Evolutionary conservation across 140 eudicot genomes (phyloP), one percentile per base, ranked within the genome.

Genomic region (Cichorium intybus): DNA sequence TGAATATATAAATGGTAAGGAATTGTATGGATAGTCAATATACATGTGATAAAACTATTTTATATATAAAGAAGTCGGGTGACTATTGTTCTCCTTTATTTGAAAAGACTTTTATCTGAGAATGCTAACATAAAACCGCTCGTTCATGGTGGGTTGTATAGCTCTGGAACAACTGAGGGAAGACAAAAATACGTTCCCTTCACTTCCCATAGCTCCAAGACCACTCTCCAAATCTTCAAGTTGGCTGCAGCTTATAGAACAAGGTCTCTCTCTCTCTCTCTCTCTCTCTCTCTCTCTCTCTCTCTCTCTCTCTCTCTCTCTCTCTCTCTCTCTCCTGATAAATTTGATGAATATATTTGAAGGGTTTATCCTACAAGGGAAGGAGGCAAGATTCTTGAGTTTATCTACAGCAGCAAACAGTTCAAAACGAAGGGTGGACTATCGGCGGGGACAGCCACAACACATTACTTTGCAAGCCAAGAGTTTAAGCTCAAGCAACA

Each of bases 111-210:
- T 21, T 48, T 48, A 17, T 17, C 8, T 9, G 45, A 11, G 37
- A 18, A 64, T 21, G 9, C 18, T 31, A 31, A 34, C 48, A 60
- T 60, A 60, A 11, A 23, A 22, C 15, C 27, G 28, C 46, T 39
- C 46, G 4, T 39, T 39, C 46, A 7, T 15, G 7, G 7, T 31
- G 64, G 11, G 18, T 58, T 34, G 16, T 12, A 22, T 35, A 89
- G 97, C 60, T 90, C 97, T 37, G 97, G 97, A 72, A 90, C 97
- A 21, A 90, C 97, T 1, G 97, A 86, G 6, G 95, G 97, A 60
- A 75, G 93, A 64, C 97, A 84, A 66, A 86, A 90, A 57, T 86
- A 70, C 31, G 85, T 90, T 10, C 95, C 97, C 10, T 90, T 81
- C 74, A 90, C 95, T 24, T 57, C 75, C 68, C 93, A 90, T 62